Evolutionary conservation across 2,329 filamentous ascomycete genomes (phyloP).

Genomic region (Diaporthe caulivora): DNA sequence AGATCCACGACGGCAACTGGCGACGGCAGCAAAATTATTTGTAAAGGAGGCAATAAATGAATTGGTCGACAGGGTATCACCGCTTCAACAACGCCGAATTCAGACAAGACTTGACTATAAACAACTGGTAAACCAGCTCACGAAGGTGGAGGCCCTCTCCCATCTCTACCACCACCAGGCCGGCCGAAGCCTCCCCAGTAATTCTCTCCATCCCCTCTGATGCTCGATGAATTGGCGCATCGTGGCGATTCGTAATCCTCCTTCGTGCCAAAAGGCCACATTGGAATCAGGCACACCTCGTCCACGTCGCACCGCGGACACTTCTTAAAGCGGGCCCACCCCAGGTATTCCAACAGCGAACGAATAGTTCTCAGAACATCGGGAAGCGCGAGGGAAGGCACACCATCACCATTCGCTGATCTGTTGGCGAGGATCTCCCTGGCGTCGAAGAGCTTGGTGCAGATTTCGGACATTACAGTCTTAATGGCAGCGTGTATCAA

Average conservation of each 20-base stretch:
- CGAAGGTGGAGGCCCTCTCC: not conserved
- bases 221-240: slow-evolving; percentile 39
- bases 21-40: no score
- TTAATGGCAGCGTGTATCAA: slow-evolving; percentile 59
- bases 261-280: slow-evolving; percentile 42
- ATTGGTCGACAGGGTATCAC: not conserved
- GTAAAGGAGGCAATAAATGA: not conserved
- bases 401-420: not conserved
- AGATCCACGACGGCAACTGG: not conserved
- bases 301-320: slow-evolving; percentile 40
- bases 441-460: slow-evolving; percentile 49
- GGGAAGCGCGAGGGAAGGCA: not conserved
- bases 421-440: slow-evolving; percentile 43
- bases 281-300: slow-evolving; percentile 42
- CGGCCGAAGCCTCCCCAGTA: slow-evolving; percentile 39
- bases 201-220: slow-evolving; percentile 29
- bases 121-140: not conserved
- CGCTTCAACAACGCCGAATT: not conserved
- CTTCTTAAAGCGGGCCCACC: slow-evolving; percentile 42
- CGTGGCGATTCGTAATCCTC: slow-evolving; percentile 40
- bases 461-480: slow-evolving; percentile 55
- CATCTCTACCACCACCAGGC: slow-evolving; percentile 26
- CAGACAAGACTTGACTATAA: not conserved
- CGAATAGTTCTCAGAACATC: slow-evolving; percentile 16
- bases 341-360: slow-evolving; percentile 35